These are phyloP conservation scores for Plenodomus biglobosus DNA, from an alignment of 2,329 filamentous ascomycete genomes.

Conservation along the genomic window DNA sequence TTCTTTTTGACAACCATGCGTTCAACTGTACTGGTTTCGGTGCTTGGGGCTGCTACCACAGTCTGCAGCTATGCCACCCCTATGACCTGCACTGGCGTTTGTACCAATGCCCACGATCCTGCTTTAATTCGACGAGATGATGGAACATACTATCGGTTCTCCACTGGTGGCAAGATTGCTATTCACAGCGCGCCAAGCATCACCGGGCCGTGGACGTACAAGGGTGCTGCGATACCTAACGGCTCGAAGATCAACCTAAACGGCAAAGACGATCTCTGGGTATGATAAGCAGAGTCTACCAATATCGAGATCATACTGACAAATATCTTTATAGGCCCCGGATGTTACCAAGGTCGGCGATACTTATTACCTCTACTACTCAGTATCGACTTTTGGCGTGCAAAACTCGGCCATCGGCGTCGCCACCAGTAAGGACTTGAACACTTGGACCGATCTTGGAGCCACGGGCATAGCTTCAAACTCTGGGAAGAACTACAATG, in stretches of 20 bases:
- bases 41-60: slow-evolving; percentile 17
- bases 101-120: slow-evolving; percentile 54
- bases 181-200: slow-evolving; percentile 53
- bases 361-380: slow-evolving; percentile 67
- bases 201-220: slow-evolving; percentile 54
- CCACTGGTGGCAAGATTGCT: slow-evolving; percentile 54
- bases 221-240: slow-evolving; percentile 51
- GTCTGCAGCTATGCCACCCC: slow-evolving; percentile 46
- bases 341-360: slow-evolving; percentile 61
- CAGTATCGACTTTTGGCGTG: slow-evolving; percentile 63
- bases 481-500: slow-evolving; percentile 48
- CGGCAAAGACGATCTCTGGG: slow-evolving; percentile 56
- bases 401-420: slow-evolving; percentile 65
- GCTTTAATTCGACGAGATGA: slow-evolving; percentile 52
- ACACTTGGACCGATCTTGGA: slow-evolving; percentile 63
- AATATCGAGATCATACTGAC: background rate
- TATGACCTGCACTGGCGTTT: slow-evolving; percentile 45
- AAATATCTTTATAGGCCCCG: slow-evolving; percentile 55
- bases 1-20: slow-evolving; percentile 16
- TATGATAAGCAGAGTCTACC: slow-evolving; percentile 20
- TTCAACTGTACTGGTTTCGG: slow-evolving; percentile 17
- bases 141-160: slow-evolving; percentile 57
- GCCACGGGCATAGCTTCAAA: slow-evolving; percentile 52
- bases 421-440: slow-evolving; percentile 53
- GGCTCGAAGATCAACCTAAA: slow-evolving; percentile 50